Conservation (phyloP, 805 yeast species). For the Sugiyamaella smithiae region DNA sequence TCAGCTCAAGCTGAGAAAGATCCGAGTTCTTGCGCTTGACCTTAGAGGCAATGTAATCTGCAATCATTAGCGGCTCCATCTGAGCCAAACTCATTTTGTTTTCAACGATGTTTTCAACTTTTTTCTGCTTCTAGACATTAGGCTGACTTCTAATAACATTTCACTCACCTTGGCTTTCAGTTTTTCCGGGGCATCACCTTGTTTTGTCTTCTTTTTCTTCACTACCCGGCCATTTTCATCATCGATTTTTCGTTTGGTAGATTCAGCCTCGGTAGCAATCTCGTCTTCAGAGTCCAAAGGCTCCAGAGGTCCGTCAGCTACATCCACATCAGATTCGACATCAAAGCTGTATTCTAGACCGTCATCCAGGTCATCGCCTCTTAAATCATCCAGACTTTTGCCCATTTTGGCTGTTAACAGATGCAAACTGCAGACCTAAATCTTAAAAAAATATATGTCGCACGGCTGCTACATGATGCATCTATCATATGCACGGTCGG, state of each 20-base stretch:
- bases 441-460: too few relatives aligned
- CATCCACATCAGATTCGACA: slow-evolving; percentile 39
- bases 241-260: slow-evolving; percentile 20
- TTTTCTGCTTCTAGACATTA: slow-evolving; percentile 50
- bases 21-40: slow-evolving; percentile 61
- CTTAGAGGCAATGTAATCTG: slow-evolving; percentile 62
- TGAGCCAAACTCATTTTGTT: slow-evolving; percentile 55
- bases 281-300: slow-evolving; percentile 34
- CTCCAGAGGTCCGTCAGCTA: slow-evolving; percentile 27
- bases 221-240: slow-evolving; percentile 22
- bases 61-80: slow-evolving; percentile 56
- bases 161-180: slow-evolving; percentile 23
- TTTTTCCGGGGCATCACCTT: slow-evolving; percentile 28
- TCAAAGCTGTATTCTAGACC: slow-evolving; percentile 63
- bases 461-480: too few relatives aligned
- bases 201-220: slow-evolving; percentile 25
- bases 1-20: slow-evolving; percentile 70
- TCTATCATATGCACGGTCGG: too few relatives aligned
- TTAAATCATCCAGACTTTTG: too few relatives aligned
- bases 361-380: slow-evolving; percentile 75
- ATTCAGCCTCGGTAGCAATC: slow-evolving; percentile 18
- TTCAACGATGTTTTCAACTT: slow-evolving; percentile 61
- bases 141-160: background rate
- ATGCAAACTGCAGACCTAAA: too few relatives aligned
- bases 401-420: too few relatives aligned